Base-by-base conservation (phyloP, 805 yeast genomes). In the Lipomyces spencermartinsiae region DNA sequence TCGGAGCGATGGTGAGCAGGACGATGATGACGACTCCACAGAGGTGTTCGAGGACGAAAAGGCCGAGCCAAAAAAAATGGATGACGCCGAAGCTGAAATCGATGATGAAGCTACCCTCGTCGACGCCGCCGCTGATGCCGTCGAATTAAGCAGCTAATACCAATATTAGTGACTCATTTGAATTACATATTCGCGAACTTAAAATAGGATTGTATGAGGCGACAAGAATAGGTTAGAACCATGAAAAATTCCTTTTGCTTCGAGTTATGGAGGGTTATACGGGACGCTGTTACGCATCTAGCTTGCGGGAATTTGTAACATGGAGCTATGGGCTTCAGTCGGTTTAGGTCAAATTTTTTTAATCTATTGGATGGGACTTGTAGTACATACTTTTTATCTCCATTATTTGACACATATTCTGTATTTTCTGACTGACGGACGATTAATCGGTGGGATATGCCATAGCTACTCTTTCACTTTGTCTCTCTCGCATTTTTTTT, bases 1-100 rank as follows among this genome's bases (percentile, higher is more conserved):
- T 39, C 86, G 97, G 79, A 89, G 94, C 76, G 97, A 91, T 73
- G 89, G 84, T 65, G 96, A 91, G 64, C 92, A 88, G 62, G 82
- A 74, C 46, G 72, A 73, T 3, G 73, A 73, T 19, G 75, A 63
- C n/a, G 16, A 49, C 1, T 54, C 62, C 14, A 61, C 34, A 19
- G 65, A 61, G 12, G 39, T 12, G 14, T 34, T 37, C 16, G 64
- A 59, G 16, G 62, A 60, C 22, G 37, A 39, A 16, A 67, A 62
- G 12, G 51, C 35, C 25, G 29, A 37, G 29, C 34, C n/a, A n/a
- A 59, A 29, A 59, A 29, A 5, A 16, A 25, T 19, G 6, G 62
- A 56, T 31, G n/a, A 29, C n/a, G 58, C n/a, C 22, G 63, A 39
- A 3, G 60, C 37, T 14, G 61, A 55, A 7, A 59, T 43, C 16